Percentiles rank a stretch among this genome's conserved stretches.
Conservation (phyloP, 2,329 filamentous ascomycete genomes). For the Calonectria fujianensis region DNA sequence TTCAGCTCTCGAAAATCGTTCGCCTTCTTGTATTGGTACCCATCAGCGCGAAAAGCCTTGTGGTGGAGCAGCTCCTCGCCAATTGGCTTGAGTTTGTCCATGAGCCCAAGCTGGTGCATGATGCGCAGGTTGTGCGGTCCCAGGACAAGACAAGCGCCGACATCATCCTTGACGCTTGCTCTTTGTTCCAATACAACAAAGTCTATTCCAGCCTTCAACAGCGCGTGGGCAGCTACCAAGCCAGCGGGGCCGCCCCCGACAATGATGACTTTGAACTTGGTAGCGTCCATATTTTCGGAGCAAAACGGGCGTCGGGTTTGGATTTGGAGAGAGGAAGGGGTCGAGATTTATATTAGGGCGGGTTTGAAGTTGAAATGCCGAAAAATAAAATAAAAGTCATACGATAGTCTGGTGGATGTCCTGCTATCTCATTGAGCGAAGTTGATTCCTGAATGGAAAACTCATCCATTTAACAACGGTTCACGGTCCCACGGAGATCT, state of each 20-base stretch:
- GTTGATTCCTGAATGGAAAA: neutral
- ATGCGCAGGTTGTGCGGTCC: conserved; percentile 34
- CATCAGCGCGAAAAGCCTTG: conserved; percentile 11
- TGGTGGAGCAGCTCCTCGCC: conserved; percentile 13
- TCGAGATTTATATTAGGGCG: neutral
- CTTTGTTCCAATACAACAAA: conserved; percentile 63
- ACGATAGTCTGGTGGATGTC: neutral
- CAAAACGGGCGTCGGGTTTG: neutral
- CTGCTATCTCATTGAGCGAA: too few species aligned
- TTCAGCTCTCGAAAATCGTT: neutral
- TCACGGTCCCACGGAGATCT: neutral
- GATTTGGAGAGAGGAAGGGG: neutral
- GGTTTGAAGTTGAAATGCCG: too few species aligned
- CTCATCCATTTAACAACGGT: neutral
- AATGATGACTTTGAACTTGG: conserved; percentile 52
- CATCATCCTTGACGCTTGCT: conserved; percentile 48
- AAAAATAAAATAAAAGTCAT: neutral
- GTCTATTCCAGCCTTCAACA: conserved; percentile 57
- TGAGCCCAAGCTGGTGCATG: conserved; percentile 37
- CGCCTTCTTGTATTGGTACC: conserved; percentile 9
- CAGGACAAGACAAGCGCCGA: conserved; percentile 44
- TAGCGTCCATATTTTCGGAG: neutral
- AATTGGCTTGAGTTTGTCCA: conserved; percentile 22
- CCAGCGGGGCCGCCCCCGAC: conserved; percentile 56
- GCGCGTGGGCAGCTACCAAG: conserved; percentile 53